Conservation (phyloP, 257 asterid genomes). For the Salvia miltiorrhiza region DNA sequence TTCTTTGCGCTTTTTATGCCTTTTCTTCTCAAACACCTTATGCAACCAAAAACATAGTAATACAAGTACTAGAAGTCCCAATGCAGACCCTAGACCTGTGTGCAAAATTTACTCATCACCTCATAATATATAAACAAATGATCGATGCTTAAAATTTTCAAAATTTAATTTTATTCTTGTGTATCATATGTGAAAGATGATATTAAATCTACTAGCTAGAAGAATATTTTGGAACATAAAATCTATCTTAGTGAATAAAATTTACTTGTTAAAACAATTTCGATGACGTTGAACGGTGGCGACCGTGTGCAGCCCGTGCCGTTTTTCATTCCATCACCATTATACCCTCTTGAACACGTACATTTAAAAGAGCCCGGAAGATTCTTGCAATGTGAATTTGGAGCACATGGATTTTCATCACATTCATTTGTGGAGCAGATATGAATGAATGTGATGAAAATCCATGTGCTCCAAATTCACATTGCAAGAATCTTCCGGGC, state of each 20-base stretch:
- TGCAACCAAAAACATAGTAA: neutral
- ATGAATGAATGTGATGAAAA: neutral
- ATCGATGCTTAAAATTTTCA: neutral
- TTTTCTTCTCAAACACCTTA: neutral
- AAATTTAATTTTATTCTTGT: too few species aligned
- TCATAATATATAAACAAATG: neutral
- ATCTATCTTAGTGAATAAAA: too few species aligned
- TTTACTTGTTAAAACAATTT: slow-evolving; percentile 7
- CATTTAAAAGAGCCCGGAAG: neutral
- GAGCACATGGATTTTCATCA: neutral
- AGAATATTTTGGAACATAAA: too few species aligned
- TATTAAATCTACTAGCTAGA: neutral
- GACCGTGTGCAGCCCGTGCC: neutral
- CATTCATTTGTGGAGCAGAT: slow-evolving; percentile 22
- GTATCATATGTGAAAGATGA: too few species aligned
- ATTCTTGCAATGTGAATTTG: slow-evolving; percentile 5
- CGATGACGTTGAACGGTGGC: neutral
- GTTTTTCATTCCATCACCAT: slow-evolving; percentile 1
- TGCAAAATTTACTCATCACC: neutral
- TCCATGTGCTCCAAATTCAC: slow-evolving; percentile 3
- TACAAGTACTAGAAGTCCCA: neutral
- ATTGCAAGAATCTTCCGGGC: slow-evolving; percentile 3
- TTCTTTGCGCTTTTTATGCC: slow-evolving; percentile 1
- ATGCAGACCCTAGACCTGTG: slow-evolving; percentile 13
- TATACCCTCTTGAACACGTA: neutral